Base-by-base conservation (phyloP, 2,329 filamentous ascomycete genomes). In the Botrytis sinoallii region DNA sequence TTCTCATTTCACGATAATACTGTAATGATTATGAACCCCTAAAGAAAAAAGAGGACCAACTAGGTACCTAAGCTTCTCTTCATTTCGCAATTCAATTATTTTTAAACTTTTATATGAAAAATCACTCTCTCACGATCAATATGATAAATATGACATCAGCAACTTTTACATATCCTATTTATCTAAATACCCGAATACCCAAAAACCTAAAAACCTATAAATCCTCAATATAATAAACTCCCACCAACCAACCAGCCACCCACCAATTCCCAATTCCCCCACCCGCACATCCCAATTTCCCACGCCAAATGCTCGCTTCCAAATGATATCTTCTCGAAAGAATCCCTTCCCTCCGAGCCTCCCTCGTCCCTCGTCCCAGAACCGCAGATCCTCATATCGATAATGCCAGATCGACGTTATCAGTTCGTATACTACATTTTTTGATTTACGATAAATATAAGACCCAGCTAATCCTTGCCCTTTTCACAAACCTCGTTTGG, bases 331-430 rank as follows among this genome's bases (percentile, higher is more conserved):
- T 4, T 35, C 32, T 35, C 6, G 14, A 18, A 12, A 46, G 18
- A 46, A 46, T 48, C 22, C 29, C 29, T 80, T 10, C n/a, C 29
- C 14, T 32, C 32, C 32, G 32, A 32, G 32, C 32, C 32, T 32
- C 32, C 32, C 32, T 32, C 32, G 32, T 32, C 29, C 29, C 55
- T 12, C 7, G 20, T 46, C 57, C 20, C 57, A 20, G 29, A 59
- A 59, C 4, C 29, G 57, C 59, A 61, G 59, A 61, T 61, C 59
- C 59, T 61, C 59, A 61, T 61, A 61, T 61, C 59, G 59, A 61
- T 61, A 40, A 40, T n/a, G 59, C 8, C 35, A 40, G 35, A 61
- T 61, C 59, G 22, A 25, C 59, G 59, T 61, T 61, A 61, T 61
- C 59, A 22, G 59, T 61, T n/a, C 16, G 59, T n/a, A 61, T n/a